Base-by-base conservation (phyloP, 2,329 filamentous ascomycete genomes). In the Pseudogymnoascus sp. region DNA sequence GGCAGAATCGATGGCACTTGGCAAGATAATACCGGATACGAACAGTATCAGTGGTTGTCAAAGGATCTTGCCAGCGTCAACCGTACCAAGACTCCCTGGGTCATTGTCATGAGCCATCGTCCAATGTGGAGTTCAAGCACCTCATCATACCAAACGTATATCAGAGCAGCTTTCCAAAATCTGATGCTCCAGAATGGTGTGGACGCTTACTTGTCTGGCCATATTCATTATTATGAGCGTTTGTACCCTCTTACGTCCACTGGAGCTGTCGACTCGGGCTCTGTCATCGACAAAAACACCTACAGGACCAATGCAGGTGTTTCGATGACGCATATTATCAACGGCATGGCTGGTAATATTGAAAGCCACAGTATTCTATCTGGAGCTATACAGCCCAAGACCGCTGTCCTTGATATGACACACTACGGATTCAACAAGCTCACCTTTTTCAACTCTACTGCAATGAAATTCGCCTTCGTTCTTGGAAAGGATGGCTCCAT, bases 291-390 rank as follows among this genome's bases (percentile, higher is more conserved):
- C 70, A 78, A 80, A 65, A 75, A 79, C 70, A 82, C 79, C 9
- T 82, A 81, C 72, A 67, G 69, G 57, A 76, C 76, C 62, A 81
- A 80, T 66, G 73, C 78, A 1, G 80, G 80, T 53, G 74, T 72
- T 23, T 80, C 78, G 17, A 78, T 82, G 65, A 79, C 78, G 1
- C 79, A 82, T 64, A 73, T 83, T 35, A 74, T 79, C 70, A 82
- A 82, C 68, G 80, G 80, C n/a, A 79, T 79, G 74, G 80, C 80
- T 2, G 80, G 80, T 21, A 82, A 82, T 65, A 76, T 82, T 47
- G 80, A 82, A 67, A 78, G 76, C 64, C 80, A 82, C 71, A 77
- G 73, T 65, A 74, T 72, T 2, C 69, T 82, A 13, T 68, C 68
- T 60, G 64, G 64, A 2, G 73, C 72, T 26, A 21, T 73, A 8